Conservation (phyloP, 1,139 yeast species). For the Yamadazyma diospyri region DNA sequence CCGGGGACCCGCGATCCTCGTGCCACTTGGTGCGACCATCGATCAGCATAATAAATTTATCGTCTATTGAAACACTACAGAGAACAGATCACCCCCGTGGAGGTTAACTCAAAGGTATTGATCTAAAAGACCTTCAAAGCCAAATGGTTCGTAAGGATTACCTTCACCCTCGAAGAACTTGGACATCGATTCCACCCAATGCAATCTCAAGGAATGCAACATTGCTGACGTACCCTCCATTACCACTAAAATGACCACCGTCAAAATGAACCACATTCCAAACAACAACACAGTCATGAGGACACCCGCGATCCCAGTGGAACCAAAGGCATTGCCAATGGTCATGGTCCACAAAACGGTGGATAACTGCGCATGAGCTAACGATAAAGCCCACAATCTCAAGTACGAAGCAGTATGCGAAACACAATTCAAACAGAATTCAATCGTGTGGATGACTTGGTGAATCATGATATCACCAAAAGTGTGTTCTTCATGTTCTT, state of each 20-base stretch:
- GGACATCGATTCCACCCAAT: constrained; percentile 88
- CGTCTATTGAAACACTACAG: too few relatives aligned
- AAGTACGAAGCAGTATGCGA: constrained; percentile 78
- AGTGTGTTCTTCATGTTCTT: constrained; percentile 52
- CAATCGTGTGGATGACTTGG: constrained; percentile 77
- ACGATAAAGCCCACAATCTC: constrained; percentile 75
- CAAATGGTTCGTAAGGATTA: constrained; percentile 64
- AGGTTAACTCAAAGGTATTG: constrained; percentile 15
- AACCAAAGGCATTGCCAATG: constrained; percentile 52
- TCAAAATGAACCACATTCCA: constrained; percentile 75
- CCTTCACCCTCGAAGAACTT: constrained; percentile 86
- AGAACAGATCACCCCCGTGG: too few relatives aligned
- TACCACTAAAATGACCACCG: constrained; percentile 68
- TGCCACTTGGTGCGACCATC: too few relatives aligned
- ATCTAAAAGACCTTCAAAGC: constrained; percentile 34
- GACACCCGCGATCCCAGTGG: constrained; percentile 48
- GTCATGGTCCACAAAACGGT: constrained; percentile 81
- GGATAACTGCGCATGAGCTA: constrained; percentile 77
- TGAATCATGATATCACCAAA: constrained; percentile 78
- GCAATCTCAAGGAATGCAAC: constrained; percentile 80
- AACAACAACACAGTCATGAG: constrained; percentile 56
- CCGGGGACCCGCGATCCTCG: too few relatives aligned
- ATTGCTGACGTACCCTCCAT: constrained; percentile 90
- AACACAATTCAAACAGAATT: constrained; percentile 74
- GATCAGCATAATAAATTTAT: too few relatives aligned